These are phyloP conservation scores for Aspergillus luchuensis DNA, from an alignment of 2,329 filamentous ascomycete species.

Conservation along the genomic window DNA sequence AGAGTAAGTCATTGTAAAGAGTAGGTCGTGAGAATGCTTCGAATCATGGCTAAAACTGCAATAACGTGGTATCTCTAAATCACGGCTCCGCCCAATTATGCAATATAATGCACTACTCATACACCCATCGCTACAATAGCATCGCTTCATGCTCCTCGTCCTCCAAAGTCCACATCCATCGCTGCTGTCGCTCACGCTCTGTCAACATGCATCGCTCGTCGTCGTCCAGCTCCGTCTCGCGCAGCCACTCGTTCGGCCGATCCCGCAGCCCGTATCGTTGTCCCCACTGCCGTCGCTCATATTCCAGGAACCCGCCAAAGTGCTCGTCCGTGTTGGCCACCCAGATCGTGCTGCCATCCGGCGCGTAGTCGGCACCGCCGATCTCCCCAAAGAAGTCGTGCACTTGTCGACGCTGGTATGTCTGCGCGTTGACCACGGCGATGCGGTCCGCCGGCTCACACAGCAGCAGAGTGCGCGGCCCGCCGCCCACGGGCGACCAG, in stretches of 20 bases:
- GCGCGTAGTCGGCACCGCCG: slow-evolving; percentile 46
- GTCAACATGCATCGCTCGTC: slow-evolving; percentile 41
- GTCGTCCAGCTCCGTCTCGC: slow-evolving; percentile 35
- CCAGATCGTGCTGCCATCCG: slow-evolving; percentile 46
- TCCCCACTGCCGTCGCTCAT: slow-evolving; percentile 43
- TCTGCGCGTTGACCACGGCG: slow-evolving; percentile 48
- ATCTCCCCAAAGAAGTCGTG: slow-evolving; percentile 52
- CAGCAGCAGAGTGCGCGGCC: slow-evolving; percentile 45
- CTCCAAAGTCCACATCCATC: slow-evolving; percentile 36
- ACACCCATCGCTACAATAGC: slow-evolving; percentile 25
- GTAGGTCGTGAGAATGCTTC: too few species aligned
- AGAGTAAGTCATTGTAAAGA: too few species aligned
- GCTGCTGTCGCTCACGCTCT: slow-evolving; percentile 36
- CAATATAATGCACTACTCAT: background rate
- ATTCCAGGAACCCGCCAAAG: slow-evolving; percentile 50
- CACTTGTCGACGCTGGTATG: slow-evolving; percentile 45
- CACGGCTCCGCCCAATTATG: background rate
- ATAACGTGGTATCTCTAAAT: slow-evolving; percentile 5
- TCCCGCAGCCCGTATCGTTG: slow-evolving; percentile 36
- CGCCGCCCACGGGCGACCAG: slow-evolving; percentile 48
- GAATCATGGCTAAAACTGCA: background rate
- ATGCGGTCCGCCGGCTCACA: slow-evolving; percentile 49
- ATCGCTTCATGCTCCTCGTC: slow-evolving; percentile 40
- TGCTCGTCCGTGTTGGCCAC: slow-evolving; percentile 47
- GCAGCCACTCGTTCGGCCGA: slow-evolving; percentile 42